Evolutionary conservation across 2,329 filamentous ascomycete genomes (phyloP).

Genomic region (Trichoderma sp.): DNA sequence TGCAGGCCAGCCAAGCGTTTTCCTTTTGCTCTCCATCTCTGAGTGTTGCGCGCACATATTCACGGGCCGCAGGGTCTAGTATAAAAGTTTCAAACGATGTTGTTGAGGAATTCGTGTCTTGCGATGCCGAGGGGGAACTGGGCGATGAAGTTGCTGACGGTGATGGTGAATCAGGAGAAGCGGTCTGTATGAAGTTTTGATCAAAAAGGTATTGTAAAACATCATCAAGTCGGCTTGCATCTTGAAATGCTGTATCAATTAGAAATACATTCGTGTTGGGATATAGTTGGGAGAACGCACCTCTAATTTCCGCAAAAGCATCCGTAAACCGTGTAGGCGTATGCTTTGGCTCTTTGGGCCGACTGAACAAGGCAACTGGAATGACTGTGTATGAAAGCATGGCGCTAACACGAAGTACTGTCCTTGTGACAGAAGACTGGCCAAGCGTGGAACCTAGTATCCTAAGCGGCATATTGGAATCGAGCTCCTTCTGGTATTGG

Average conservation of each 20-base stretch:
- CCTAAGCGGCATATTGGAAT: constrained; percentile 19
- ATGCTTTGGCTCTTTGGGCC: constrained; percentile 16
- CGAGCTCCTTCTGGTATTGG: constrained; percentile 24
- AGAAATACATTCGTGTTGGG: background rate
- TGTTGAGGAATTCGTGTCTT: constrained; percentile 20
- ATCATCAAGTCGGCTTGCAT: constrained; percentile 26
- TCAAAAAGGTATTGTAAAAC: constrained; percentile 31
- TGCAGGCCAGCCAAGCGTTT: constrained; percentile 31
- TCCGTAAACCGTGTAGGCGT: constrained; percentile 23
- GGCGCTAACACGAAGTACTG: constrained; percentile 29
- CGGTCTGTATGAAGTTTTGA: constrained; percentile 30
- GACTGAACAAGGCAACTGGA: constrained; percentile 27
- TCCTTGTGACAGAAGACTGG: constrained; percentile 29
- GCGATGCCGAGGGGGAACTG: constrained; percentile 25
- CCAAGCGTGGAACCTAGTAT: constrained; percentile 28
- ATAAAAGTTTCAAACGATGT: constrained; percentile 28
- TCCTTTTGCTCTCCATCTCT: constrained; percentile 26
- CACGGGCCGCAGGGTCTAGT: constrained; percentile 28
- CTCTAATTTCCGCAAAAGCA: constrained; percentile 25
- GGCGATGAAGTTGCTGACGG: constrained; percentile 25
- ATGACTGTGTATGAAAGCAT: constrained; percentile 30
- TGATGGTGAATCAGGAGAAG: constrained; percentile 23
- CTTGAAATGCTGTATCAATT: constrained; percentile 25
- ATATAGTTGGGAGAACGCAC: background rate
- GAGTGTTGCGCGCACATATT: constrained; percentile 27